Evolutionary conservation across 495 filamentous ascomycete genomes (phyloP).

Genomic region (Bryoglossum gracile): DNA sequence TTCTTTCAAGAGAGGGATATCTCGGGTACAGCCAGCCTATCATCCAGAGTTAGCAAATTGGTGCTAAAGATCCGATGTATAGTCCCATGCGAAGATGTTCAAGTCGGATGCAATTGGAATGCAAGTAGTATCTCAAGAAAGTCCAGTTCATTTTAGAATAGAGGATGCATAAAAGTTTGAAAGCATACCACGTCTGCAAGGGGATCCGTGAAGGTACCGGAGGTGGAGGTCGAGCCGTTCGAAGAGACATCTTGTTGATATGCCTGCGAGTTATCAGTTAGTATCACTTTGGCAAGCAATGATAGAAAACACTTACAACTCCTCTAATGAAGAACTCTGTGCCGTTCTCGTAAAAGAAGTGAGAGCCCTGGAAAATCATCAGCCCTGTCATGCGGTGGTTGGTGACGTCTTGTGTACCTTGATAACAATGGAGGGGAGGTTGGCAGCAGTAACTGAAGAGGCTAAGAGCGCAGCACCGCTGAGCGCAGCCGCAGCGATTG

Average conservation of each 20-base stretch:
- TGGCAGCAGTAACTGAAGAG: slow-evolving; percentile 30
- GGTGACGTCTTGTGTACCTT: slow-evolving; percentile 27
- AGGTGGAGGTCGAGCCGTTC: slow-evolving; percentile 30
- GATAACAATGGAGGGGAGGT: slow-evolving; percentile 33
- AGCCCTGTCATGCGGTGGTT: too few relatives aligned
- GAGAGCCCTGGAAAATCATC: slow-evolving; percentile 47
- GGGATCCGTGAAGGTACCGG: slow-evolving; percentile 51
- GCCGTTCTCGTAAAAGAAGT: slow-evolving; percentile 61
- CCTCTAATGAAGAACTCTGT: slow-evolving; percentile 84
- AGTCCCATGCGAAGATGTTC: too few relatives aligned
- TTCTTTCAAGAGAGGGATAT: slow-evolving; percentile 71
- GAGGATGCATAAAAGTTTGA: too few relatives aligned
- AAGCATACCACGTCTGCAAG: slow-evolving; percentile 72
- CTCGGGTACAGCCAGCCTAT: slow-evolving; percentile 62
- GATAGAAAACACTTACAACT: too few relatives aligned
- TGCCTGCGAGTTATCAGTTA: too few relatives aligned
- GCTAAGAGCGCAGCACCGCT: slow-evolving; percentile 14
- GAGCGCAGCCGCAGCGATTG: slow-evolving; percentile 23
- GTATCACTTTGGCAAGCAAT: too few relatives aligned
- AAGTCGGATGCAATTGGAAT: too few relatives aligned
- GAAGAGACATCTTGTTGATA: slow-evolving; percentile 61
- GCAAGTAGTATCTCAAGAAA: too few relatives aligned
- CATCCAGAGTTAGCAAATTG: too few relatives aligned
- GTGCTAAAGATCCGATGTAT: too few relatives aligned
- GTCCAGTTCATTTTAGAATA: too few relatives aligned